A percentile compares a stretch with the other conserved stretches of the same genome.
Evolutionary conservation across 306 rosid genomes (phyloP).

Genomic region (Chamaecrista fasciculata): DNA sequence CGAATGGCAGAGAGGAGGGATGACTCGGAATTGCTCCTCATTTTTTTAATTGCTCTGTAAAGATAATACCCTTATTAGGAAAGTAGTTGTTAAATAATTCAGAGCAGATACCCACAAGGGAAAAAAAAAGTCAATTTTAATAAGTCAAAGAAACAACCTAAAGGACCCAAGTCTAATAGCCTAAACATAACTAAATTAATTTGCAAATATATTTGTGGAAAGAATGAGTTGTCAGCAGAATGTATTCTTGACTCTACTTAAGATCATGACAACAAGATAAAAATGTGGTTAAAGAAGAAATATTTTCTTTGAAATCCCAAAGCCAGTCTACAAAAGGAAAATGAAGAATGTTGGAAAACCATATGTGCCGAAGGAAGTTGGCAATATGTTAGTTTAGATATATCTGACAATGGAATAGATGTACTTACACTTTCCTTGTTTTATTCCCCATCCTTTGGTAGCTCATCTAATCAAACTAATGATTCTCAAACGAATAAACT

Average conservation of each 20-base stretch:
- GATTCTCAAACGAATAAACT: not conserved
- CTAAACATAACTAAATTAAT: not conserved
- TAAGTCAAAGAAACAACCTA: not conserved
- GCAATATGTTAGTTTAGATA: not conserved
- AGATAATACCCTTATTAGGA: not conserved
- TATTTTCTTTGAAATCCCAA: not conserved
- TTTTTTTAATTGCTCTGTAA: slow-evolving; percentile 75
- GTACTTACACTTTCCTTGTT: not conserved
- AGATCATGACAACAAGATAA: not conserved
- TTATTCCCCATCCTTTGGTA: not conserved
- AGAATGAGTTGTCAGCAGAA: not conserved
- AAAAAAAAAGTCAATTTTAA: not conserved
- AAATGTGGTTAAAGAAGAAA: not conserved
- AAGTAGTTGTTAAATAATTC: not conserved
- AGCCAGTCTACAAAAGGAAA: not conserved
- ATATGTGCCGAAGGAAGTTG: not conserved
- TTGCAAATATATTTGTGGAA: not conserved
- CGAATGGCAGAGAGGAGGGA: slow-evolving; percentile 70
- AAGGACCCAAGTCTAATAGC: not conserved
- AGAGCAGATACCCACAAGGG: not conserved
- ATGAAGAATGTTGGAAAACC: not conserved
- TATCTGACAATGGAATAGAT: not conserved
- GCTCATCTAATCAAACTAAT: not conserved
- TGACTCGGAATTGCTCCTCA: slow-evolving; percentile 78
- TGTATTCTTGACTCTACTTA: not conserved